phyloP scores from a whole-genome alignment of 352 stramenopile genomes.

The Phytopythium oedochilum region DNA sequence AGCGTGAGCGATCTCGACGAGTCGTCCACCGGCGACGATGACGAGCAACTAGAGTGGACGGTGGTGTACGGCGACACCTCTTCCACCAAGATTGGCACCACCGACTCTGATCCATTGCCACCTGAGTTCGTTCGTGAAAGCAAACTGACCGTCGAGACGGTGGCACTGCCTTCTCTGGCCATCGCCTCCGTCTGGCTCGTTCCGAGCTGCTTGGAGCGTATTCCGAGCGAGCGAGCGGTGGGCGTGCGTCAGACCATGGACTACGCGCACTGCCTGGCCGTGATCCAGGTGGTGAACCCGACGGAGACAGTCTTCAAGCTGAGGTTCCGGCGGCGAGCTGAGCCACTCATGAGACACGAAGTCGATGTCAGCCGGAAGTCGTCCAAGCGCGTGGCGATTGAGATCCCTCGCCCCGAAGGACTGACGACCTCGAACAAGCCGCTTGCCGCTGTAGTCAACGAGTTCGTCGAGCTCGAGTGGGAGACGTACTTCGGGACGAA shows the following conservation, averaged over 20 bases:
- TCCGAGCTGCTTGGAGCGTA: constrained; percentile 20
- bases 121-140: constrained; percentile 49
- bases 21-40: constrained; percentile 18
- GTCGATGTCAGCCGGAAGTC: constrained; percentile 49
- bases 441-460: constrained; percentile 27
- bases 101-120: background rate
- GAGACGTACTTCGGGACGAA: constrained; percentile 46
- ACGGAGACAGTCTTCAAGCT: constrained; percentile 69
- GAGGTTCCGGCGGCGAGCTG: constrained; percentile 12
- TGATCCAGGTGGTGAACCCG: constrained; percentile 59
- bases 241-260: constrained; percentile 24
- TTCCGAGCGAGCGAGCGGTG: background rate
- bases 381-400: constrained; percentile 34
- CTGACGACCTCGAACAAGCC: constrained; percentile 4
- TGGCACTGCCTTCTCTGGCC: constrained; percentile 46
- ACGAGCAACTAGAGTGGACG: constrained; percentile 55
- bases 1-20: constrained; percentile 10
- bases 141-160: constrained; percentile 36
- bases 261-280: constrained; percentile 37
- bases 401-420: constrained; percentile 23
- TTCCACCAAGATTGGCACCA: background rate
- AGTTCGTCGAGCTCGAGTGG: constrained; percentile 42
- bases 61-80: constrained; percentile 41
- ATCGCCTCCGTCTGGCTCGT: constrained; percentile 34
- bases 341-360: constrained; percentile 4